Evolutionary conservation across 2,329 filamentous ascomycete species (phyloP), one percentile per base, ranked within the genome.

Genomic region (Trichoderma arundinaceum): DNA sequence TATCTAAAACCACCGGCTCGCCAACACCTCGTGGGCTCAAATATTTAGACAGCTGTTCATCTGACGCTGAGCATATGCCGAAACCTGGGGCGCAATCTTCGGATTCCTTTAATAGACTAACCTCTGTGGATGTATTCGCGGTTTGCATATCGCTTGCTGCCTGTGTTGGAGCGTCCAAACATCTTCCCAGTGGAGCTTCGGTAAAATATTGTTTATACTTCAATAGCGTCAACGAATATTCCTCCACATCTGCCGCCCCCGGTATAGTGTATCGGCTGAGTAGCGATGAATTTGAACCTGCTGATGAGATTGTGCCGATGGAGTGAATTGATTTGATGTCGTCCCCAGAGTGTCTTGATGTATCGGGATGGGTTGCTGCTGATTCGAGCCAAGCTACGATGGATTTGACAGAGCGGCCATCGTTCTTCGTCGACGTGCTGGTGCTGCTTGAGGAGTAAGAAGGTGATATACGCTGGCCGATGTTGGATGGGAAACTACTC

Each of bases 311-410:
- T 12, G 65, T 63, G 13, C 53, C 59, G 35, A 54, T 33, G 4
- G 65, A 66, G 7, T 52, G 52, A 28, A 62, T 53, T 0, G 59
- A 52, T 43, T 66, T 64, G 28, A 59, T 22, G 7, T 64, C 60
- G 9, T 64, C 60, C 3, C 57, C 58, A 4, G 41, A 57, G 7
- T 35, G 7, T 9, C 38, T 64, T 7, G 59, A 48, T 15, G 53
- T 32, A 33, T 43, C 53, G 7, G 48, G 35, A 44, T 49, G 65
- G n/a, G 32, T 65, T 62, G 54, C 35, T 32, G 68, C 69, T 5
- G 71, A 69, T 63, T 76, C 75, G 19, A 76, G 68, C 73, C 73
- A 75, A n/a, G 71, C 72, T 52, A 76, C 71, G 51, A 76, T 75
- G 59, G 73, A 72, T 54, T 71, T 72, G 64, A 76, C 74, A 32